phyloP scores from a whole-genome alignment of 768 basidiomycete species.

The Atractiella rhizophila region DNA sequence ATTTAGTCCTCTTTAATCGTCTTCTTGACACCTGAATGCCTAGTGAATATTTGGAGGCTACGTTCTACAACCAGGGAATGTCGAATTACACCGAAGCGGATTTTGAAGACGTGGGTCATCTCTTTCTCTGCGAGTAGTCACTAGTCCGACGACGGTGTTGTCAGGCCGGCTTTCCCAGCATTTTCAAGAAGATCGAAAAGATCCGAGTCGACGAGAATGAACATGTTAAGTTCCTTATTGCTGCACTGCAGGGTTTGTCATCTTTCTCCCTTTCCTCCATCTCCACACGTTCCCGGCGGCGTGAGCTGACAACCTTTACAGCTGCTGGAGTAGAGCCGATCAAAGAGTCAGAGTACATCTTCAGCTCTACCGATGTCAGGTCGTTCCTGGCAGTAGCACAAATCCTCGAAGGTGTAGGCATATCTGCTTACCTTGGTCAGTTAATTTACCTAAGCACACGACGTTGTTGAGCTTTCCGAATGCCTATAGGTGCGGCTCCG shows the following conservation, averaged over 20 bases:
- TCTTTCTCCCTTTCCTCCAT: no score
- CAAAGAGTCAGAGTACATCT: conserved; percentile 32
- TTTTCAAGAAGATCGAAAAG: no score
- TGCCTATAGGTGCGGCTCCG: conserved; percentile 2
- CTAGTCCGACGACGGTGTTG: background rate
- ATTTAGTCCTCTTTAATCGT: background rate
- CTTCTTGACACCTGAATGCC: background rate
- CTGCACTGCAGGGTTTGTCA: conserved; percentile 25
- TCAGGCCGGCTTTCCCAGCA: background rate
- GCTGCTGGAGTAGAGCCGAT: conserved; percentile 6
- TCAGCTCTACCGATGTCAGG: conserved; percentile 27
- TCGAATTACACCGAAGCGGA: background rate
- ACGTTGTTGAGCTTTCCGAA: conserved; percentile 19
- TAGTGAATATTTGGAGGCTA: background rate
- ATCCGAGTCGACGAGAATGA: conserved; percentile 32
- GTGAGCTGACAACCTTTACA: no score
- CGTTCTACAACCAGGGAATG: background rate
- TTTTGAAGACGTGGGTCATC: background rate
- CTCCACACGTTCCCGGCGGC: no score
- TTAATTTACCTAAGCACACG: conserved; percentile 25
- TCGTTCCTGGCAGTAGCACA: conserved; percentile 31
- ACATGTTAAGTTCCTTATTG: conserved; percentile 33
- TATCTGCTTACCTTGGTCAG: conserved; percentile 25
- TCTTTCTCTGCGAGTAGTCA: background rate
- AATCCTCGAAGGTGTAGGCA: conserved; percentile 31